These are phyloP conservation scores for Hymenoscyphus albidus DNA, from an alignment of 2,329 filamentous ascomycete genomes.

Conservation along the genomic window DNA sequence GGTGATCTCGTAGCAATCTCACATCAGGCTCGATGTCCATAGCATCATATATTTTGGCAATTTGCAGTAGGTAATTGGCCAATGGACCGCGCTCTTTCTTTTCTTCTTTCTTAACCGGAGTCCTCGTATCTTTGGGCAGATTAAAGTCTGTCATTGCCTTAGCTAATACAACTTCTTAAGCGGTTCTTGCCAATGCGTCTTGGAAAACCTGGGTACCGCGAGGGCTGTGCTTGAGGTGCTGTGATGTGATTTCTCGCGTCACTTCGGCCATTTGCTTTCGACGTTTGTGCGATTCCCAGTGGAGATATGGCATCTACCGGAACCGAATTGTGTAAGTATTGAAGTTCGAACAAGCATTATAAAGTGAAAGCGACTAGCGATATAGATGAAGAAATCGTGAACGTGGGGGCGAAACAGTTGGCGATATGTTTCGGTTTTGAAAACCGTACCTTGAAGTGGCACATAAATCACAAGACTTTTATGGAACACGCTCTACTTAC, in stretches of 20 bases:
- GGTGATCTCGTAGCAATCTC: slow-evolving; percentile 9
- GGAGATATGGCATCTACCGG: slow-evolving; percentile 14
- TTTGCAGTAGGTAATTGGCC: slow-evolving; percentile 7
- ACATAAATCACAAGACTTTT: too few relatives aligned
- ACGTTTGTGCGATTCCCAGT: slow-evolving; percentile 12
- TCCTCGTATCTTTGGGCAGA: neutral
- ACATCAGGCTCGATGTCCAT: slow-evolving; percentile 13
- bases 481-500: neutral
- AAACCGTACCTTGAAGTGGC: too few relatives aligned
- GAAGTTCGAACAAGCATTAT: neutral
- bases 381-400: too few relatives aligned
- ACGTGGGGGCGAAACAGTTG: too few relatives aligned
- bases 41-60: slow-evolving; percentile 13
- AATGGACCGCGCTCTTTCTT: neutral
- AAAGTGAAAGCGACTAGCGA: too few relatives aligned
- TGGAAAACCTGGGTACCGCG: neutral
- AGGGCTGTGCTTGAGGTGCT: neutral
- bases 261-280: slow-evolving; percentile 11
- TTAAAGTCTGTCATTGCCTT: slow-evolving; percentile 3
- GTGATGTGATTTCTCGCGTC: slow-evolving; percentile 1
- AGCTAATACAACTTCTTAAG: neutral
- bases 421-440: too few relatives aligned
- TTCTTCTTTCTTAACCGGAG: neutral
- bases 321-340: neutral
- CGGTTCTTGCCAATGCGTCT: neutral